These are phyloP conservation scores for Beta lomatogona DNA, from an alignment of 179 eudicot species.

Conservation along the genomic window DNA sequence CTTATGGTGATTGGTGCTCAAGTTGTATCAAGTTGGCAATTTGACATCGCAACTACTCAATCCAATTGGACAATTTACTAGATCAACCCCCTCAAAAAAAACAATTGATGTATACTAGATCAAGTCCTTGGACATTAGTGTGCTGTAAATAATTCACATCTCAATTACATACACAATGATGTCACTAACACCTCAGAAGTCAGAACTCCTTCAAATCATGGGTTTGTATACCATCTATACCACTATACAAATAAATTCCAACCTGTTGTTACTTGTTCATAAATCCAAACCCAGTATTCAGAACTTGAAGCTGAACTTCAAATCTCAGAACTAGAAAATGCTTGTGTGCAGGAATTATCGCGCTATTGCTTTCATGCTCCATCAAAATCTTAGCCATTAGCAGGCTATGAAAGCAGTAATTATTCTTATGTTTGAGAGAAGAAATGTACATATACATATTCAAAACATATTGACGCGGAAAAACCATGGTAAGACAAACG, in stretches of 20 bases:
- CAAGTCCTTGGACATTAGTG: not conserved
- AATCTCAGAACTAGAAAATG: not conserved
- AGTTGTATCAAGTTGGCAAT: not conserved
- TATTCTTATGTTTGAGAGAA: not conserved
- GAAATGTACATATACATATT: not conserved
- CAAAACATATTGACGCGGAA: slow-evolving; percentile 46
- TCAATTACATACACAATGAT: not conserved
- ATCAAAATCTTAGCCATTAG: not conserved
- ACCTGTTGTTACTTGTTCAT: not conserved
- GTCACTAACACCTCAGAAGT: not conserved
- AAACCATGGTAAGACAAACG: slow-evolving; percentile 72
- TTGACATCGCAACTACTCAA: not conserved
- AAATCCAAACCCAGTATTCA: not conserved
- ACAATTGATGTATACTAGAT: too few relatives aligned
- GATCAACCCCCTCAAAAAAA: too few relatives aligned
- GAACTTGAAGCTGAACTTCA: not conserved
- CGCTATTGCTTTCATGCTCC: not conserved
- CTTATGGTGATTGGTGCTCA: too few relatives aligned
- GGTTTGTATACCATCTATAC: not conserved
- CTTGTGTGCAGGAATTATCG: not conserved
- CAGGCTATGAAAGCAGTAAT: not conserved
- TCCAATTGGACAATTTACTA: not conserved
- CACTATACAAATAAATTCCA: slow-evolving; percentile 10
- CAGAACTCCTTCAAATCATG: not conserved
- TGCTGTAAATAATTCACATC: not conserved